Conservation (phyloP, 2,329 filamentous ascomycete genomes). For the Clarireedia monteithiana region DNA sequence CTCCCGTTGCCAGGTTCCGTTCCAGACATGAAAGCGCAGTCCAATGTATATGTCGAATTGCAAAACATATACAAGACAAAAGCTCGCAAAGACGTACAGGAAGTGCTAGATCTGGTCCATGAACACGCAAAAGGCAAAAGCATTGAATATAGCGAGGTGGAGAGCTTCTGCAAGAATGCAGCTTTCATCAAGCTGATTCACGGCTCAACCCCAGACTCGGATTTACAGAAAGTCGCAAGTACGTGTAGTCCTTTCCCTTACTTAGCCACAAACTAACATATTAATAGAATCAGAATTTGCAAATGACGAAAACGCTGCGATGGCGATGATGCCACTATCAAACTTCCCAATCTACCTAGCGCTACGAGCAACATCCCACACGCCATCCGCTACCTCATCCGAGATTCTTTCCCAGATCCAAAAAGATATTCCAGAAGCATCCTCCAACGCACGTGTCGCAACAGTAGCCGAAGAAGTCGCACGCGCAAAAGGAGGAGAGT, state of each 20-base stretch:
- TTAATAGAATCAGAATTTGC: constrained; percentile 43
- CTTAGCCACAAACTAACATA: constrained; percentile 20
- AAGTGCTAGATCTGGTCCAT: constrained; percentile 62
- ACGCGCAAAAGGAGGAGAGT: constrained; percentile 72
- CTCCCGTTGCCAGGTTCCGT: constrained; percentile 81
- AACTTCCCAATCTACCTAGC: constrained; percentile 64
- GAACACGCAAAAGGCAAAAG: constrained; percentile 38
- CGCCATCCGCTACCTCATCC: constrained; percentile 37
- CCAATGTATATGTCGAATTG: constrained; percentile 78
- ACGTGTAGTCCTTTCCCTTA: constrained; percentile 7
- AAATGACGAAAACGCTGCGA: constrained; percentile 44
- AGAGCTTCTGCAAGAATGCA: constrained; percentile 91
- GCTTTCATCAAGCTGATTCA: constrained; percentile 86
- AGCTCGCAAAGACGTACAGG: constrained; percentile 67
- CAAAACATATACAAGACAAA: constrained; percentile 92
- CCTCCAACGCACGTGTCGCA: constrained; percentile 40
- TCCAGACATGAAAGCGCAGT: constrained; percentile 97
- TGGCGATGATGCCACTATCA: constrained; percentile 36
- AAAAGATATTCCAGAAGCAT: constrained; percentile 39
- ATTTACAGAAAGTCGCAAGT: constrained; percentile 23
- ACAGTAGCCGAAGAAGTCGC: constrained; percentile 59
- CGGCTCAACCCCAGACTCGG: constrained; percentile 12
- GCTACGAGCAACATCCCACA: constrained; percentile 46
- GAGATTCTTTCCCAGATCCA: constrained; percentile 45
- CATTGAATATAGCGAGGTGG: constrained; percentile 67